Percentiles rank a stretch among this genome's conserved stretches.
Conservation (phyloP, 164 flowering plant species). For the Hamamelis virginiana region DNA sequence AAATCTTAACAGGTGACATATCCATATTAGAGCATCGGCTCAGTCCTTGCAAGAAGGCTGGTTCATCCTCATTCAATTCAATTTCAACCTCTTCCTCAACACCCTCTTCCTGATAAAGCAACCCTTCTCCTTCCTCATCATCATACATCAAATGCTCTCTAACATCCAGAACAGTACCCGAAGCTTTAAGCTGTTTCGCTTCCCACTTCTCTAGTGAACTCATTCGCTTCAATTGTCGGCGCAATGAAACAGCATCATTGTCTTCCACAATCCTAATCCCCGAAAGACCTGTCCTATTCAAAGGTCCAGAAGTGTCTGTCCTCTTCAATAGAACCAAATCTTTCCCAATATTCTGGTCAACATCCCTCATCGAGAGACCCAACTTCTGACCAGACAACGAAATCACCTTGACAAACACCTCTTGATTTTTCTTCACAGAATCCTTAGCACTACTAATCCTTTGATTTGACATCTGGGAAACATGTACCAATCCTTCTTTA, state of each 20-base stretch:
- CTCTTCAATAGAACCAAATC: too few relatives aligned
- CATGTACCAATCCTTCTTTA: slow-evolving; percentile 86
- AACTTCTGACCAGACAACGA: slow-evolving; percentile 68
- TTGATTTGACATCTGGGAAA: slow-evolving; percentile 68
- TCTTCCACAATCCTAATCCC: too few relatives aligned
- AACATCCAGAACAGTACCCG: slow-evolving; percentile 69
- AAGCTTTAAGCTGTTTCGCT: slow-evolving; percentile 77
- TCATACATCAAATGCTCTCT: slow-evolving; percentile 58
- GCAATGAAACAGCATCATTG: slow-evolving; percentile 45
- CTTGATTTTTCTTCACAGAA: slow-evolving; percentile 71
- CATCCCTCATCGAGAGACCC: too few relatives aligned
- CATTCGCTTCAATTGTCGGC: slow-evolving; percentile 80
- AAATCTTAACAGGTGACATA: slow-evolving; percentile 92
- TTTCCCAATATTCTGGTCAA: too few relatives aligned
- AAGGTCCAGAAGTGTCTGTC: slow-evolving; percentile 45
- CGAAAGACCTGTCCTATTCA: slow-evolving; percentile 55
- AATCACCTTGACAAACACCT: slow-evolving; percentile 78
- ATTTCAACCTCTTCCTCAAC: too few relatives aligned
- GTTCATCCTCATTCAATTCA: too few relatives aligned
- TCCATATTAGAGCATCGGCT: slow-evolving; percentile 72
- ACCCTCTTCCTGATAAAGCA: slow-evolving; percentile 79
- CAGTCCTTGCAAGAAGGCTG: slow-evolving; percentile 81
- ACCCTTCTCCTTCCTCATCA: slow-evolving; percentile 78
- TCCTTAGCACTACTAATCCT: slow-evolving; percentile 72
- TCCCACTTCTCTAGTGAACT: slow-evolving; percentile 95